Evolutionary conservation across 805 yeast genomes (phyloP).

Genomic region (Nakazawaea wickerhamii): DNA sequence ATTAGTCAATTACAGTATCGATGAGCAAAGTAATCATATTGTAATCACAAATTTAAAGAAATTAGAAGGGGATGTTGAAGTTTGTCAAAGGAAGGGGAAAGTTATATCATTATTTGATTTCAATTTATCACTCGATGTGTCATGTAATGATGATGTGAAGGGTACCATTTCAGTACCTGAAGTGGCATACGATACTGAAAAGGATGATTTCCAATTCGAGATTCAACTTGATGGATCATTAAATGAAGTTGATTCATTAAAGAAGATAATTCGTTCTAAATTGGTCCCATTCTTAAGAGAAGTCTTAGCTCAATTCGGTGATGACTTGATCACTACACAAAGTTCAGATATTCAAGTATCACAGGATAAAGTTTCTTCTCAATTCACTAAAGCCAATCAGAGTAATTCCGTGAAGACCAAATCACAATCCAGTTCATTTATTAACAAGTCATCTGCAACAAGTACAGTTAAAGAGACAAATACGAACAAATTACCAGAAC

Average conservation of each 20-base stretch:
- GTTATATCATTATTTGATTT: constrained; percentile 89
- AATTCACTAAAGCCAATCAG: constrained; percentile 48
- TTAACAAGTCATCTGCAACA: constrained; percentile 13
- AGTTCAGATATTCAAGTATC: constrained; percentile 87
- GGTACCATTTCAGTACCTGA: constrained; percentile 89
- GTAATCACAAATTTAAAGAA: constrained; percentile 42
- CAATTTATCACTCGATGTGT: constrained; percentile 54
- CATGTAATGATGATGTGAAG: constrained; percentile 44
- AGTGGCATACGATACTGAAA: constrained; percentile 86
- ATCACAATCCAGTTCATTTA: constrained; percentile 22
- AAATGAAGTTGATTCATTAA: constrained; percentile 43
- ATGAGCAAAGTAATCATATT: constrained; percentile 26
- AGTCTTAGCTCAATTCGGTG: constrained; percentile 61
- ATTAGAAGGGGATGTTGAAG: constrained; percentile 95
- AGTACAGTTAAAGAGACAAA: too few species aligned
- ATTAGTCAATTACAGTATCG: constrained; percentile 41
- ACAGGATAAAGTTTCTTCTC: constrained; percentile 55
- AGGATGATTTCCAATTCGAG: constrained; percentile 81
- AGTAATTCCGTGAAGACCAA: constrained; percentile 24
- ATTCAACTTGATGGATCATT: constrained; percentile 44
- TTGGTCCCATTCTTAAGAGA: constrained; percentile 68
- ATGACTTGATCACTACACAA: constrained; percentile 66
- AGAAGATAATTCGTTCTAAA: constrained; percentile 40
- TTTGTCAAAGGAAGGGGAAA: constrained; percentile 94
- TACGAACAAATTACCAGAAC: constrained; percentile 11